A percentile compares a stretch with the other conserved stretches of the same genome.
phyloP scores from a whole-genome alignment of 1,284 basidiomycete genomes.

The Cutaneotrichosporon spelunceum region DNA sequence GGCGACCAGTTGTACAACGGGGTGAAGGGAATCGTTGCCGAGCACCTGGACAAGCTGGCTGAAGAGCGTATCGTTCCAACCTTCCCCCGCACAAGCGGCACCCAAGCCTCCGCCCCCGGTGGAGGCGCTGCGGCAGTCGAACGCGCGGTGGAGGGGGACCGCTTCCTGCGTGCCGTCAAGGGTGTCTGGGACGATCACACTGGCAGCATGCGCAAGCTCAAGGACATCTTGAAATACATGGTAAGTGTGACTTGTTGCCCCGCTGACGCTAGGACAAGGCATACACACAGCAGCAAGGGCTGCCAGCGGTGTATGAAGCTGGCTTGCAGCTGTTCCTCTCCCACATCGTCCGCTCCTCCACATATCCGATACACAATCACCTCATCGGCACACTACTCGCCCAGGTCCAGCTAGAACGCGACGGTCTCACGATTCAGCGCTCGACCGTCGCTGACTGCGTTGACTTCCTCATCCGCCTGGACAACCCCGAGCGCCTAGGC shows the following conservation, averaged over 20 bases:
- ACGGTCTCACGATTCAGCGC: slow-evolving; percentile 85
- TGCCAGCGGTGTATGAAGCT: slow-evolving; percentile 77
- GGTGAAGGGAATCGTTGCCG: slow-evolving; percentile 70
- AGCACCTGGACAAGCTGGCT: slow-evolving; percentile 80
- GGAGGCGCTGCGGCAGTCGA: slow-evolving; percentile 46
- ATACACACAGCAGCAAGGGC: slow-evolving; percentile 66
- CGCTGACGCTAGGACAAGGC: slow-evolving; percentile 72
- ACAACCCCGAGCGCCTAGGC: slow-evolving; percentile 52
- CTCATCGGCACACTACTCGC: slow-evolving; percentile 76
- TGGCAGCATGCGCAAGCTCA: slow-evolving; percentile 81
- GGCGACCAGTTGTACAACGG: slow-evolving; percentile 88
- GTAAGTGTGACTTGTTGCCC: slow-evolving; percentile 55
- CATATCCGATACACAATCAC: slow-evolving; percentile 72
- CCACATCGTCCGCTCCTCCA: slow-evolving; percentile 67
- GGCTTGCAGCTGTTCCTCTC: slow-evolving; percentile 79
- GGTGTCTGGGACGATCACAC: slow-evolving; percentile 93
- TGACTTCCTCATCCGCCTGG: slow-evolving; percentile 64
- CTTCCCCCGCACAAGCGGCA: slow-evolving; percentile 61
- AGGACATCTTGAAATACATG: slow-evolving; percentile 94
- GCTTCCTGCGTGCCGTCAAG: slow-evolving; percentile 76
- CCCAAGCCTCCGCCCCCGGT: slow-evolving; percentile 36
- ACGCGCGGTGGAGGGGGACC: slow-evolving; percentile 65
- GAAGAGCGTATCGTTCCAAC: slow-evolving; percentile 72
- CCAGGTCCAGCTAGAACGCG: slow-evolving; percentile 86
- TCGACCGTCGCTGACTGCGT: slow-evolving; percentile 87